phyloP scores from a whole-genome alignment of 1,139 yeast species.

The Candida smagusa region DNA sequence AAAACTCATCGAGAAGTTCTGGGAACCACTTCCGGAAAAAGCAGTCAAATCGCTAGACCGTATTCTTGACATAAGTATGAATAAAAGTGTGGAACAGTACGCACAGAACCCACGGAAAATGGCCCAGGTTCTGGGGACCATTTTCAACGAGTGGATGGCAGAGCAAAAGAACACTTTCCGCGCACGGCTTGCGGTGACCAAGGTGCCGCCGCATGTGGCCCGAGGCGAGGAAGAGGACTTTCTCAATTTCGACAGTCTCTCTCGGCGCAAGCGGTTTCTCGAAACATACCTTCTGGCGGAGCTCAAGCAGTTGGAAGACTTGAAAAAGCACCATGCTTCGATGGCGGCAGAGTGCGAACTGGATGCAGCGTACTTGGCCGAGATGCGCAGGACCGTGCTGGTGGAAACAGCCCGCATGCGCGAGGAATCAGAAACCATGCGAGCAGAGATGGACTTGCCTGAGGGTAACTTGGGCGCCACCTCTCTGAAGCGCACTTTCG shows the following conservation, averaged over 20 bases:
- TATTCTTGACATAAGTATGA: conserved; percentile 29
- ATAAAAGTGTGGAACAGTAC: conserved; percentile 30
- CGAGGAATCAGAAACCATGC: conserved; percentile 6
- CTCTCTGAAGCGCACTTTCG: conserved; percentile 12
- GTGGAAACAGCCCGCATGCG: conserved; percentile 8
- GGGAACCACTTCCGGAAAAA: conserved; percentile 30
- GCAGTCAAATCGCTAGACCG: conserved; percentile 23
- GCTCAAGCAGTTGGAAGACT: conserved; percentile 34
- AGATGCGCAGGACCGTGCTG: conserved; percentile 15
- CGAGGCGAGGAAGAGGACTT: conserved; percentile 22
- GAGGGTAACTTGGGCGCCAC: neutral
- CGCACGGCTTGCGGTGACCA: conserved; percentile 30
- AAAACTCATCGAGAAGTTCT: conserved; percentile 30
- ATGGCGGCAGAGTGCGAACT: conserved; percentile 23
- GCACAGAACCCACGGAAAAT: conserved; percentile 16
- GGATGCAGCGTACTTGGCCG: conserved; percentile 33
- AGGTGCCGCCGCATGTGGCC: conserved; percentile 25
- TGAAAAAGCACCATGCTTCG: conserved; percentile 26
- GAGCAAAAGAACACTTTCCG: conserved; percentile 25
- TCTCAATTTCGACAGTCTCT: conserved; percentile 30
- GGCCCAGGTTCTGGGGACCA: conserved; percentile 25
- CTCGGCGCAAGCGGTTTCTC: conserved; percentile 27
- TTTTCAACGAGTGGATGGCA: conserved; percentile 33
- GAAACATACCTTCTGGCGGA: conserved; percentile 45
- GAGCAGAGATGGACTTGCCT: conserved; percentile 1